Conservation (phyloP, 1,139 yeast genomes). For the Casaregolazyma lundiana region DNA sequence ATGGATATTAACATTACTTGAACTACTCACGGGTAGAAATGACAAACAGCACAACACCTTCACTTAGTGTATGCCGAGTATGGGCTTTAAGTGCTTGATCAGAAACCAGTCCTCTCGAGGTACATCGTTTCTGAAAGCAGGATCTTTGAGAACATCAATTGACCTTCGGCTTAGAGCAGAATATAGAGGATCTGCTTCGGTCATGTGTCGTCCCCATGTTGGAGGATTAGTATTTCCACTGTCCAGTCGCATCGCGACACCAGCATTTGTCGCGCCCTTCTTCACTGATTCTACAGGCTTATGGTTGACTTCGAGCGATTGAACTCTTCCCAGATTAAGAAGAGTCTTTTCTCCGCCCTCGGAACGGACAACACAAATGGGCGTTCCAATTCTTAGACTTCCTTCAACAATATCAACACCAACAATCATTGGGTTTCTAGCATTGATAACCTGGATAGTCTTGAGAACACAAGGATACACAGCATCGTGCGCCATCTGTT, state of each 20-base stretch:
- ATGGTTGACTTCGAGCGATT: slow-evolving; percentile 91
- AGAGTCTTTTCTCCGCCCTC: slow-evolving; percentile 77
- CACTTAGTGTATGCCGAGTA: slow-evolving; percentile 68
- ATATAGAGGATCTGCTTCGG: slow-evolving; percentile 82
- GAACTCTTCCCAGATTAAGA: slow-evolving; percentile 77
- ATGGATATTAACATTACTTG: neutral
- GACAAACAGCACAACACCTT: no score
- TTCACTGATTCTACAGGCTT: slow-evolving; percentile 72
- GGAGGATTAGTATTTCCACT: slow-evolving; percentile 91
- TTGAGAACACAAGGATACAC: slow-evolving; percentile 93
- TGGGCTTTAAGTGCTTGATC: slow-evolving; percentile 80
- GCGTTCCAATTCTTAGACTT: slow-evolving; percentile 83
- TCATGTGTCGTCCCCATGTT: slow-evolving; percentile 98
- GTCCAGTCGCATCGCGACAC: slow-evolving; percentile 97
- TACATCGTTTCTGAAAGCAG: slow-evolving; percentile 92
- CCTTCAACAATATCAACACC: slow-evolving; percentile 98
- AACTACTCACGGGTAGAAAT: no score
- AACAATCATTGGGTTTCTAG: slow-evolving; percentile 97
- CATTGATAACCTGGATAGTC: slow-evolving; percentile 93
- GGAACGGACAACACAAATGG: slow-evolving; percentile 86
- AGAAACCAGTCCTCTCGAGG: slow-evolving; percentile 93
- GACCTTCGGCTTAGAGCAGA: slow-evolving; percentile 84
- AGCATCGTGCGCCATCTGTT: slow-evolving; percentile 83
- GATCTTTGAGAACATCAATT: slow-evolving; percentile 95
- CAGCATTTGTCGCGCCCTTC: slow-evolving; percentile 94